These are phyloP conservation scores for Fraxinus paxiana DNA, from an alignment of 305 asterid genomes.

Conservation along the genomic window DNA sequence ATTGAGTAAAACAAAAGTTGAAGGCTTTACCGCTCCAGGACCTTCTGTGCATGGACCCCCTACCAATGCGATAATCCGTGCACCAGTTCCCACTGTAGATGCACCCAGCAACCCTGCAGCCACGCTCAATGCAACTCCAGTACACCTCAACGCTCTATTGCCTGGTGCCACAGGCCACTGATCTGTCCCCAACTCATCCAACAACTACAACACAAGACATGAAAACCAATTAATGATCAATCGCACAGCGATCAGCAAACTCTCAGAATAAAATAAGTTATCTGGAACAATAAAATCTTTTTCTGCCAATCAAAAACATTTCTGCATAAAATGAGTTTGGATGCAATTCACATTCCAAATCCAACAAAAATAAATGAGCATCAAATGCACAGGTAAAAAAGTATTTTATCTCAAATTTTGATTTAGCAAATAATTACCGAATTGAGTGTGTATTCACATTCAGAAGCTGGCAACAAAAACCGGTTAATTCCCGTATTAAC, in stretches of 20 bases:
- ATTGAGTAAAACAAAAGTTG: conserved; percentile 17
- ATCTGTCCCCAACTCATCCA: conserved; percentile 88
- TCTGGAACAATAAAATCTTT: neutral
- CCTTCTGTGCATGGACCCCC: conserved; percentile 99
- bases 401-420: neutral
- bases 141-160: conserved; percentile 75
- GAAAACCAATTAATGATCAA: neutral
- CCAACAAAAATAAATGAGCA: neutral
- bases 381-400: neutral
- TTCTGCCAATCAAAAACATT: conserved; percentile 8
- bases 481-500: conserved; percentile 57
- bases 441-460: conserved; percentile 73
- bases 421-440: conserved; percentile 38
- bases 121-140: conserved; percentile 91
- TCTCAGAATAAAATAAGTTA: neutral
- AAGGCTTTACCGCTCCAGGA: conserved; percentile 84
- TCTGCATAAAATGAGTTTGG: neutral
- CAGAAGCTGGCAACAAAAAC: conserved; percentile 85
- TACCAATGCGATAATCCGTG: conserved; percentile 76
- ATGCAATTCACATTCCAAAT: neutral
- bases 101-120: conserved; percentile 91
- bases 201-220: conserved; percentile 49
- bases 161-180: conserved; percentile 83
- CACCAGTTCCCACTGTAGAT: conserved; percentile 75
- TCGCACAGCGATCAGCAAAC: neutral